These are phyloP conservation scores for Biscogniauxia mediterranea DNA, from an alignment of 2,329 filamentous ascomycete species.

Conservation along the genomic window DNA sequence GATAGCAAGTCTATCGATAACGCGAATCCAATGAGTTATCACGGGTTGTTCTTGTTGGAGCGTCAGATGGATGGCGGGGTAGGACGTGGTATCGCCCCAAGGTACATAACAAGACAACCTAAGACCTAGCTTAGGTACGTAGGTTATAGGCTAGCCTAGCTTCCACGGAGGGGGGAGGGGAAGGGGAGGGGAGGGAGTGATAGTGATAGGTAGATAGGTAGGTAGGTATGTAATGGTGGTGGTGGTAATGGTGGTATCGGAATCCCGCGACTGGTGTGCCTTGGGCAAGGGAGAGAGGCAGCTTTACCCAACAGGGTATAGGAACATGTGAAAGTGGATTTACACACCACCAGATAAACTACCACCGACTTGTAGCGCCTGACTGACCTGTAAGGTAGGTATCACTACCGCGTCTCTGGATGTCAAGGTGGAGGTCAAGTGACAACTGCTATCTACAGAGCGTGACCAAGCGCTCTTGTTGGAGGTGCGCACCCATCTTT, in stretches of 20 bases:
- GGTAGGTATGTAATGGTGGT: no score
- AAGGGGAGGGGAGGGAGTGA: no score
- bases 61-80: slow-evolving; percentile 7
- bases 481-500: slow-evolving; percentile 9
- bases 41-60: background rate
- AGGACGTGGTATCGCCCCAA: background rate
- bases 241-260: no score
- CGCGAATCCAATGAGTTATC: background rate
- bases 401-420: slow-evolving; percentile 20
- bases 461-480: slow-evolving; percentile 21
- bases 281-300: slow-evolving; percentile 3
- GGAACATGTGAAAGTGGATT: slow-evolving; percentile 33
- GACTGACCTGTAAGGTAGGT: slow-evolving; percentile 18
- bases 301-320: background rate
- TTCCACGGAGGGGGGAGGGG: no score
- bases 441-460: slow-evolving; percentile 22
- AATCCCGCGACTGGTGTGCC: background rate
- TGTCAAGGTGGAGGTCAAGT: slow-evolving; percentile 27
- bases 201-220: no score
- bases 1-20: slow-evolving; percentile 7
- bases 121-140: no score
- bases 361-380: slow-evolving; percentile 20
- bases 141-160: no score
- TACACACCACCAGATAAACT: slow-evolving; percentile 21
- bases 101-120: background rate